Percentiles rank a stretch among this genome's conserved stretches.
phyloP scores from a whole-genome alignment of 495 filamentous ascomycete species.

The Podospora sp. region DNA sequence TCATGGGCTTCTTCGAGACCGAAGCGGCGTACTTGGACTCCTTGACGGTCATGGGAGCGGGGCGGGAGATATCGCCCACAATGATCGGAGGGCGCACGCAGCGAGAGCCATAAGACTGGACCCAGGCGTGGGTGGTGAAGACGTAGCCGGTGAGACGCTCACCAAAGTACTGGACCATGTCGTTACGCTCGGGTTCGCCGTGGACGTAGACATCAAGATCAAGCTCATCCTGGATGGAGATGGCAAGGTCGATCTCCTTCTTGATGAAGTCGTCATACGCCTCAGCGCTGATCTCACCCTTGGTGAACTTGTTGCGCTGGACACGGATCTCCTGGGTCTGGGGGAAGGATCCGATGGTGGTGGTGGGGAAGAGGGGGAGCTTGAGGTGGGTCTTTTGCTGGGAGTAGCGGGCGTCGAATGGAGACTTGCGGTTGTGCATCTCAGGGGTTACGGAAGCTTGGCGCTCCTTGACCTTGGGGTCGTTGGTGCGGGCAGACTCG shows the following conservation, averaged over 20 bases:
- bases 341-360: conserved; percentile 98
- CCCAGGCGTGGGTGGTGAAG: conserved; percentile 99
- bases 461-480: conserved; percentile 92
- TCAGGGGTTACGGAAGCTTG: conserved; percentile 80
- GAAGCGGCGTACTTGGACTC: conserved; percentile 98
- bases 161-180: conserved; percentile 99
- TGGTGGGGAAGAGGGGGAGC: conserved; percentile 96
- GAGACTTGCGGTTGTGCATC: conserved; percentile 88
- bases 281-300: conserved; percentile 87
- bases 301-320: conserved; percentile 95
- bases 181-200: conserved; percentile 98
- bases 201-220: conserved; percentile 92
- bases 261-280: conserved; percentile 98
- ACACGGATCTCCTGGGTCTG: conserved; percentile 98
- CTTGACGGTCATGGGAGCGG: conserved; percentile 97
- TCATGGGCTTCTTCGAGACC: conserved; percentile 97
- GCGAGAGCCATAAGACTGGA: conserved; percentile 96
- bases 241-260: conserved; percentile 89
- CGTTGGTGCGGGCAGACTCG: conserved; percentile 90
- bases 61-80: conserved; percentile 96
- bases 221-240: conserved; percentile 97
- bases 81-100: conserved; percentile 98
- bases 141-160: conserved; percentile 95
- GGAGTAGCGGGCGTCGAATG: conserved; percentile 78
- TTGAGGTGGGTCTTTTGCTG: conserved; percentile 85